Base-by-base conservation (phyloP, 257 asterid species). In the Nicotiana obtusifolia region DNA sequence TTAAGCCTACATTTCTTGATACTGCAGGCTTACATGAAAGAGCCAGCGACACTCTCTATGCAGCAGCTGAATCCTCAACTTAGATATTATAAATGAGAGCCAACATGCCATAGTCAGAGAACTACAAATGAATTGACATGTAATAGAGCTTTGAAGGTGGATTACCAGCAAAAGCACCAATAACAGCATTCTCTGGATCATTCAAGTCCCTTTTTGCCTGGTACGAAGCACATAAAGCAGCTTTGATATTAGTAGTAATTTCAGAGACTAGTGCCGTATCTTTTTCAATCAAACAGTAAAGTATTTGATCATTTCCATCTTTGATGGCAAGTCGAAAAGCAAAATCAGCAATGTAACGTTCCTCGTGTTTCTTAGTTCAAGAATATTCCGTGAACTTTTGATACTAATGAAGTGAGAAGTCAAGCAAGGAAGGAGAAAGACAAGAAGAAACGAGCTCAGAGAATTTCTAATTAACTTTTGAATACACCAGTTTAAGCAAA, bases 91-190 rank as follows among this genome's bases (percentile, higher is more conserved):
- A 47, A 22, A 22, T 24, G 4, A 24, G 20, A 47, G 5, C 15
- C 4, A 49, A 7, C 31, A 49, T 49, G 79, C 16, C 24, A 8
- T 75, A 24, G 4, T 60, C 44, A 5, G 28, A 52, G 82, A 9
- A 75, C 33, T 33, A 61, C 71, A 20, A 78, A 35, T 4, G 4
- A 41, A 78, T 78, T 60, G 60, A 78, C 54, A 78, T 59, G 6
- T 47, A 37, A 59, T 35, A 59, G 66, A 47, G 24, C 11, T 26
- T 30, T 56, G 86, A 77, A 80, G 76, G 73, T 10, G 65, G 26
- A 15, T 87, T 89, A 95, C 99, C 99, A 44, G 99, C 95, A 89
- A 95, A 95, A 57, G 99, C 97, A 69, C 99, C 99, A 20, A 95
- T 88, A 37, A 92, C 84, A 59, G 99, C 97, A 88, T 90, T 95